Percentiles rank a stretch among this genome's conserved stretches.
phyloP scores from a whole-genome alignment of 2,329 filamentous ascomycete genomes.

The Colletotrichum sidae region DNA sequence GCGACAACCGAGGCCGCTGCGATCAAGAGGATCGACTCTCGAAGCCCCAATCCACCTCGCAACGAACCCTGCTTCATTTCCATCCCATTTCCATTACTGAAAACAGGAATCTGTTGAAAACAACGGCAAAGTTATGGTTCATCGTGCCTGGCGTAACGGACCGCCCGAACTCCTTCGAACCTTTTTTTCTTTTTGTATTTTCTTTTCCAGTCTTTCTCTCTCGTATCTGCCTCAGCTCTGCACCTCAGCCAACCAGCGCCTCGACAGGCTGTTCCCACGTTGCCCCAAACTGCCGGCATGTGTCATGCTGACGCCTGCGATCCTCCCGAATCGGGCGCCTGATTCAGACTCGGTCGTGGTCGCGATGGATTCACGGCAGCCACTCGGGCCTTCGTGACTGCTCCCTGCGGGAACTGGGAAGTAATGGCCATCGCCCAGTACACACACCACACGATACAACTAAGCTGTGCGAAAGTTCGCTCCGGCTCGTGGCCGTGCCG shows the following conservation, averaged over 20 bases:
- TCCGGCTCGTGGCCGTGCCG: too few relatives aligned
- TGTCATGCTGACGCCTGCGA: constrained; percentile 22
- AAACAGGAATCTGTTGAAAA: too few relatives aligned
- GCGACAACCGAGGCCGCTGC: constrained; percentile 33
- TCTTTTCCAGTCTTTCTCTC: too few relatives aligned
- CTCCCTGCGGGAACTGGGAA: constrained; percentile 5
- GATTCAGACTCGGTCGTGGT: constrained; percentile 6
- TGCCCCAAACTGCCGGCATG: constrained; percentile 14
- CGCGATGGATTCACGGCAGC: constrained; percentile 2
- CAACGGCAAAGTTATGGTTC: constrained; percentile 24
- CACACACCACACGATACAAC: background rate
- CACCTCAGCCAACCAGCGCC: background rate
- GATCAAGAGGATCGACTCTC: constrained; percentile 9
- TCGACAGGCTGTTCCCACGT: constrained; percentile 25
- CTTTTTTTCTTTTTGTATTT: too few relatives aligned
- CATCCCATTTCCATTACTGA: too few relatives aligned
- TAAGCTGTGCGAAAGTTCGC: too few relatives aligned
- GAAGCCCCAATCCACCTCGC: constrained; percentile 5
- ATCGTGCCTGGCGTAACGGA: constrained; percentile 12
- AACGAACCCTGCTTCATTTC: constrained; percentile 13
- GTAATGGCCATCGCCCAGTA: constrained; percentile 19
- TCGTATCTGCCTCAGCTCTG: background rate
- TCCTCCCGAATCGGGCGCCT: constrained; percentile 23
- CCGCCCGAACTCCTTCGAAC: constrained; percentile 15
- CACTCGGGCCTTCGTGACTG: background rate